Conservation (phyloP, 352 stramenopile species). For the Saprolegnia diclina region DNA sequence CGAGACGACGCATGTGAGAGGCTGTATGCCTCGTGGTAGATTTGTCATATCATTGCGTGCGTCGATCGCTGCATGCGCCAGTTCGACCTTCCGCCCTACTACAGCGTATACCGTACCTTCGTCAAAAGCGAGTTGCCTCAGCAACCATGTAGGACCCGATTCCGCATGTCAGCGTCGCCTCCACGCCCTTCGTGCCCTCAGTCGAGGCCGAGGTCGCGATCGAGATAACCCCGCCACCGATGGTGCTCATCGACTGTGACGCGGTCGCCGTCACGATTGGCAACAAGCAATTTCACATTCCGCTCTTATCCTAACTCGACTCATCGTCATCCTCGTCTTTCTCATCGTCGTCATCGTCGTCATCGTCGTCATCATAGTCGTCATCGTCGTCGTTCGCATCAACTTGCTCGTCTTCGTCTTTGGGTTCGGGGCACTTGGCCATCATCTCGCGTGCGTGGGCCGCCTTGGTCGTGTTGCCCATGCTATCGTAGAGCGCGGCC, state of each 20-base stretch:
- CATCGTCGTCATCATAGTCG: slow-evolving; percentile 49
- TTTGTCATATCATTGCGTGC: slow-evolving; percentile 16
- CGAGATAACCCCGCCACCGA: slow-evolving; percentile 29
- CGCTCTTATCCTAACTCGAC: background rate
- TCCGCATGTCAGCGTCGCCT: slow-evolving; percentile 75
- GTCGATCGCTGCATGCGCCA: background rate
- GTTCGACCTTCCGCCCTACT: background rate
- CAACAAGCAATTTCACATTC: slow-evolving; percentile 67
- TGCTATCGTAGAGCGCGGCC: slow-evolving; percentile 33
- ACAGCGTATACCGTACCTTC: background rate
- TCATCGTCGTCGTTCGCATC: slow-evolving; percentile 35
- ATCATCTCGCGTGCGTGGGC: slow-evolving; percentile 2
- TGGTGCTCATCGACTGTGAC: slow-evolving; percentile 27
- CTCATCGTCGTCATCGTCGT: slow-evolving; percentile 32
- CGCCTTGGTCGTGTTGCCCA: slow-evolving; percentile 24
- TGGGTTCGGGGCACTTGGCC: background rate
- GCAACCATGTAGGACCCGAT: slow-evolving; percentile 58
- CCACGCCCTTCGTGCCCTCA: slow-evolving; percentile 33
- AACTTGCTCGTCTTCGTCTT: slow-evolving; percentile 32
- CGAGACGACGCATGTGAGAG: background rate
- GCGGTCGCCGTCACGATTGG: slow-evolving; percentile 61
- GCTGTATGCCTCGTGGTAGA: background rate
- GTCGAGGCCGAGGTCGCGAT: slow-evolving; percentile 19
- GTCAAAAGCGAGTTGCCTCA: background rate
- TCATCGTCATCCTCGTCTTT: slow-evolving; percentile 23